Conservation (phyloP, 495 filamentous ascomycete species). For the Trichocladium uniseriatum region DNA sequence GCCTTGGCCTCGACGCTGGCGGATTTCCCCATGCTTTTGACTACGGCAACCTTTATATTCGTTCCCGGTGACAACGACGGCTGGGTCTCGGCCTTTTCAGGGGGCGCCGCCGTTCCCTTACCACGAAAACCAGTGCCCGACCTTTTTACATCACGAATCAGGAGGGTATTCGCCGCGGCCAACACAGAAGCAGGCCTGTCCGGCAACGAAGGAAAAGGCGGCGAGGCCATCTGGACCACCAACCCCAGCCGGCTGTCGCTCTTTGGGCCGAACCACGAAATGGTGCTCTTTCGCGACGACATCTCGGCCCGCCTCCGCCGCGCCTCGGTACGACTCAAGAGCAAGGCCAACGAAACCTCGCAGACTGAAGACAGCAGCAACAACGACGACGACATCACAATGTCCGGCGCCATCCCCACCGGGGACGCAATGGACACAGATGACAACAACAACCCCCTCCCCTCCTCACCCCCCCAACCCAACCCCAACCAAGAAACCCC, state of each 20-base stretch:
- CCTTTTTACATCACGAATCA: constrained; percentile 75
- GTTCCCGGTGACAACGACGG: constrained; percentile 95
- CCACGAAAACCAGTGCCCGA: constrained; percentile 71
- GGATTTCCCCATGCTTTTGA: constrained; percentile 77
- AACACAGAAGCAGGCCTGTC: constrained; percentile 48
- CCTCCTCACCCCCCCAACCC: constrained; percentile 24
- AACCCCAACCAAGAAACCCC: not conserved
- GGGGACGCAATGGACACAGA: constrained; percentile 35
- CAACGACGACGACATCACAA: constrained; percentile 27
- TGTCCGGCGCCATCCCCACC: constrained; percentile 19
- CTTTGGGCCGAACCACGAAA: constrained; percentile 78
- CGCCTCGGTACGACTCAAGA: constrained; percentile 54
- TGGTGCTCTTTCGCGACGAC: constrained; percentile 80
- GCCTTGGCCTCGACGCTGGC: constrained; percentile 70
- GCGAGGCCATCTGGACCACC: constrained; percentile 75
- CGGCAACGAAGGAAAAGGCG: constrained; percentile 39
- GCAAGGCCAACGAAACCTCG: constrained; percentile 7
- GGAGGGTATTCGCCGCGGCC: constrained; percentile 66
- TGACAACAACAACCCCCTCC: not conserved
- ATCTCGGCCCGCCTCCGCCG: constrained; percentile 67
- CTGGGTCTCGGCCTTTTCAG: constrained; percentile 77
- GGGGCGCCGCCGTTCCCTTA: constrained; percentile 65
- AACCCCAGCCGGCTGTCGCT: constrained; percentile 74
- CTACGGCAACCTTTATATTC: constrained; percentile 73
- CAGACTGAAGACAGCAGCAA: constrained; percentile 3